Percentiles rank a stretch among this genome's conserved stretches.
Conservation (phyloP, 352 stramenopile genomes). For the Pythium monospermum region DNA sequence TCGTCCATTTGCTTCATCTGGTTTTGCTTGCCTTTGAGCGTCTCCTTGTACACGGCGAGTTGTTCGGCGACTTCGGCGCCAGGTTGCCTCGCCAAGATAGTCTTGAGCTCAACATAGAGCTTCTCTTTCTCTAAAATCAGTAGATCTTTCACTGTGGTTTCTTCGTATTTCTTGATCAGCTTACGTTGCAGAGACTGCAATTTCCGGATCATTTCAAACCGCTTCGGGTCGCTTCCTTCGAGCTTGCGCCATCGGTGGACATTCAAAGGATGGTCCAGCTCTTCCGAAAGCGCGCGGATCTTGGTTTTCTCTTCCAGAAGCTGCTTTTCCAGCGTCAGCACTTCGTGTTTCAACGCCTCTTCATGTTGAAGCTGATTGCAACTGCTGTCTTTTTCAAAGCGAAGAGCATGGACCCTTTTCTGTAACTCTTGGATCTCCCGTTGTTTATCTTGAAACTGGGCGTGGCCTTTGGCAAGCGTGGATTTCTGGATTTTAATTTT, state of each 20-base stretch:
- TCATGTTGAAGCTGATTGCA: constrained; percentile 60
- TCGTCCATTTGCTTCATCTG: constrained; percentile 85
- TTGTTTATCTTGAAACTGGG: constrained; percentile 66
- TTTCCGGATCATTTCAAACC: constrained; percentile 85
- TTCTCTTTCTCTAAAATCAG: constrained; percentile 88
- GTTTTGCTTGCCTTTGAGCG: constrained; percentile 79
- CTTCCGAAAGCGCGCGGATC: constrained; percentile 83
- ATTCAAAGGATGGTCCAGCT: constrained; percentile 89
- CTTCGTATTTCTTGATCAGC: constrained; percentile 80
- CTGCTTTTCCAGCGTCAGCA: constrained; percentile 66
- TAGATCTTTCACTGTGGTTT: constrained; percentile 59
- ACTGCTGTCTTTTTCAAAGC: constrained; percentile 55
- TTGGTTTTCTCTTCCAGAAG: constrained; percentile 82
- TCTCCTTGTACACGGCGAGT: constrained; percentile 81
- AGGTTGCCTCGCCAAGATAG: constrained; percentile 80
- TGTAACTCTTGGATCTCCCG: constrained; percentile 52
- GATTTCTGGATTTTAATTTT: constrained; percentile 91
- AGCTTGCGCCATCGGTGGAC: constrained; percentile 90
- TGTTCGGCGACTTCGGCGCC: constrained; percentile 87
- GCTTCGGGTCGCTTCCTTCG: constrained; percentile 84
- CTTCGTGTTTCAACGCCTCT: constrained; percentile 49
- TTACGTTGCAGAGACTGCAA: constrained; percentile 84
- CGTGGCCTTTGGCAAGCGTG: constrained; percentile 73
- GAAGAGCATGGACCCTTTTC: constrained; percentile 49
- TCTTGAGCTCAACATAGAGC: constrained; percentile 90